These are phyloP conservation scores for Ogataea salicorniae DNA, from an alignment of 805 yeast genomes.

Conservation along the genomic window DNA sequence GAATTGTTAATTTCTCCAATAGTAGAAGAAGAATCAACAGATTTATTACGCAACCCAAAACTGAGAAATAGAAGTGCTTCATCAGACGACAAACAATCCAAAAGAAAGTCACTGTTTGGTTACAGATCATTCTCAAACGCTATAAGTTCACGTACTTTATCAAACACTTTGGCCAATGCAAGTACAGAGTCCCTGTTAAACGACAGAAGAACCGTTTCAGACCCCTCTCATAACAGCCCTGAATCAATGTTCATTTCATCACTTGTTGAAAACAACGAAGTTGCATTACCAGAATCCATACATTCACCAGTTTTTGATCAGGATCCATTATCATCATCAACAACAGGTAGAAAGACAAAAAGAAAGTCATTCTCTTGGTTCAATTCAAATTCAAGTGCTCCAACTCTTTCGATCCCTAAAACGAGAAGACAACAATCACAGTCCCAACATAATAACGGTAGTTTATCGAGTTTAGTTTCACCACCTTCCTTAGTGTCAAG, in stretches of 20 bases:
- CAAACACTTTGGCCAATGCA: conserved; percentile 1
- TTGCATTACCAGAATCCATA: neutral
- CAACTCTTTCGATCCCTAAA: conserved; percentile 4
- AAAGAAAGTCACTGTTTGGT: conserved; percentile 25
- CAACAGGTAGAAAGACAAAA: conserved; percentile 7
- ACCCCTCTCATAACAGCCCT: neutral
- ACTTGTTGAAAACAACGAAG: neutral
- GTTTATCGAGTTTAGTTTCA: neutral
- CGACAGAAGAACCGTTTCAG: conserved; percentile 4
- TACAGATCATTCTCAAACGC: conserved; percentile 24
- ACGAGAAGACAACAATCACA: neutral
- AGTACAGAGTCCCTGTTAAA: no score
- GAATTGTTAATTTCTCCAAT: conserved; percentile 14
- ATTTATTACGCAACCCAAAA: conserved; percentile 9
- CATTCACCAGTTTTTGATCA: neutral
- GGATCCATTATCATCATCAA: neutral
- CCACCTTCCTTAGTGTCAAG: neutral
- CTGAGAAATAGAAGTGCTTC: conserved; percentile 10
- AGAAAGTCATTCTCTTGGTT: conserved; percentile 25
- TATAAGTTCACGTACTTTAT: conserved; percentile 14
- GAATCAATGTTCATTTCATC: neutral
- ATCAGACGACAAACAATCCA: conserved; percentile 16
- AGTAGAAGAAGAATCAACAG: neutral
- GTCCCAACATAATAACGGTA: neutral
- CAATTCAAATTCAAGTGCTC: conserved; percentile 18